Conservation (phyloP, 345 rosid species). For the Citrus sinensis region DVS_A1.0 CM039164.1:24861501-24862000, state of each 20-base stretch:
- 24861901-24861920: no score
- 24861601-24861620: not conserved
- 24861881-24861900: no score
- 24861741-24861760: no score
- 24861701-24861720: no score
- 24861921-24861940: not conserved
- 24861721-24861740: no score
- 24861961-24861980: no score
- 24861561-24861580: not conserved
- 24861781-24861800: not conserved
- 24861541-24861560: no score
- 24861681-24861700: not conserved
- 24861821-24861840: not conserved
- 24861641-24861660: not conserved
- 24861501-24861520: no score
- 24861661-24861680: not conserved
- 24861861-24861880: no score
- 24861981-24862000: not conserved
- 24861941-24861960: not conserved
- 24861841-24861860: no score
- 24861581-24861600: no score
- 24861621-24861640: not conserved
- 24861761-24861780: not conserved
- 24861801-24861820: not conserved
- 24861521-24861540: no score